These are phyloP conservation scores for Chlamydomonas sphaeroides DNA, from an alignment of 139 green algal genomes.

Conservation along the genomic window DNA sequence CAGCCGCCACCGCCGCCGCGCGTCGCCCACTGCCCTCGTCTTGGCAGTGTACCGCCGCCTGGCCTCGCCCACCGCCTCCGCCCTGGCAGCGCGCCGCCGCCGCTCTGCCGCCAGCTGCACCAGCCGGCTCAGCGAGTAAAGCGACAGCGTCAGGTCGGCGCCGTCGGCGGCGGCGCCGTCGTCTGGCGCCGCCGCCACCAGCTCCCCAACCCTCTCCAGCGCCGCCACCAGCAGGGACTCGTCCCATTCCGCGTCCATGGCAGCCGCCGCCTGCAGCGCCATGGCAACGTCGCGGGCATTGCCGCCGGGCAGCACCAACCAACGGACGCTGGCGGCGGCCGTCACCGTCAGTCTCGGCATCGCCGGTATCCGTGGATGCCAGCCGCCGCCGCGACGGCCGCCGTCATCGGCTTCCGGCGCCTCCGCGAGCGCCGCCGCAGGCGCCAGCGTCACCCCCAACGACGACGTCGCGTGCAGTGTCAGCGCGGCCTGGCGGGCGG, in stretches of 20 bases:
- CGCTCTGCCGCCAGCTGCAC: too few relatives aligned
- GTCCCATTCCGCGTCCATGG: background rate
- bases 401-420: background rate
- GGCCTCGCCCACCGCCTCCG: too few relatives aligned
- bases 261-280: background rate
- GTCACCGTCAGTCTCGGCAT: too few relatives aligned
- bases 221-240: background rate
- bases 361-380: background rate
- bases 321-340: background rate
- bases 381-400: background rate
- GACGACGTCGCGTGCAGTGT: background rate
- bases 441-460: background rate
- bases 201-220: background rate
- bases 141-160: background rate
- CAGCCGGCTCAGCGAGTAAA: too few relatives aligned
- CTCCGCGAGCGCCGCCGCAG: background rate
- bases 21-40: too few relatives aligned
- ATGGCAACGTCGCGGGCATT: conserved; percentile 6
- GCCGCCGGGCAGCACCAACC: background rate
- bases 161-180: background rate
- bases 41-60: too few relatives aligned
- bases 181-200: background rate
- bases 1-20: too few relatives aligned
- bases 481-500: conserved; percentile 9
- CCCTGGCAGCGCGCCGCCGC: too few relatives aligned